Evolutionary conservation across 257 asterid genomes (phyloP).

Genomic region (Linderniella brevidens): DNA sequence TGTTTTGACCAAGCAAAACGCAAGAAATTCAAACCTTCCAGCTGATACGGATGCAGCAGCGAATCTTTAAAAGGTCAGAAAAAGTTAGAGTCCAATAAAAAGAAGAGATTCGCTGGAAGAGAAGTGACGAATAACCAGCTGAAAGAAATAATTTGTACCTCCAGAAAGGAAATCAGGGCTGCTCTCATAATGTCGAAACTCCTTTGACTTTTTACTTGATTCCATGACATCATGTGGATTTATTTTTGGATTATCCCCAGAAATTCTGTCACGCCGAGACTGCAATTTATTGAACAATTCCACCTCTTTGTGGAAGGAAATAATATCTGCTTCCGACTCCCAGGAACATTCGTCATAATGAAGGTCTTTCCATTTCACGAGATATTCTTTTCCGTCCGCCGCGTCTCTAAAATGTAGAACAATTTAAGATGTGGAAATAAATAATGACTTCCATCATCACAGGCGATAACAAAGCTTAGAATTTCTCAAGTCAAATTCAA

Average conservation of each 20-base stretch:
- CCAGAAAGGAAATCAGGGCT: conserved; percentile 87
- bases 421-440: neutral
- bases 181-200: conserved; percentile 78
- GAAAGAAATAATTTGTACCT: conserved; percentile 28
- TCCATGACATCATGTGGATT: conserved; percentile 40
- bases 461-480: no score
- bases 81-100: no score
- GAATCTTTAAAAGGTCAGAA: no score
- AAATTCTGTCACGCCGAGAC: conserved; percentile 36
- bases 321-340: conserved; percentile 79
- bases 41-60: conserved; percentile 85
- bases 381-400: conserved; percentile 67
- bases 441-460: no score
- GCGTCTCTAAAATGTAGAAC: conserved; percentile 32
- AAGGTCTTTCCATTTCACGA: conserved; percentile 98
- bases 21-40: conserved; percentile 95
- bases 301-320: conserved; percentile 67
- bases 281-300: conserved; percentile 44
- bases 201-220: conserved; percentile 52
- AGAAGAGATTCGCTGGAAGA: no score
- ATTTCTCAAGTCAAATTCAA: no score
- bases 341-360: conserved; percentile 85
- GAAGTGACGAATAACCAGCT: conserved; percentile 5
- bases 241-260: conserved; percentile 43
- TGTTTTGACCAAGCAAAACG: conserved; percentile 97